Conservation (phyloP, 169 alveolate species). For the Toxoplasma gondii region DNA sequence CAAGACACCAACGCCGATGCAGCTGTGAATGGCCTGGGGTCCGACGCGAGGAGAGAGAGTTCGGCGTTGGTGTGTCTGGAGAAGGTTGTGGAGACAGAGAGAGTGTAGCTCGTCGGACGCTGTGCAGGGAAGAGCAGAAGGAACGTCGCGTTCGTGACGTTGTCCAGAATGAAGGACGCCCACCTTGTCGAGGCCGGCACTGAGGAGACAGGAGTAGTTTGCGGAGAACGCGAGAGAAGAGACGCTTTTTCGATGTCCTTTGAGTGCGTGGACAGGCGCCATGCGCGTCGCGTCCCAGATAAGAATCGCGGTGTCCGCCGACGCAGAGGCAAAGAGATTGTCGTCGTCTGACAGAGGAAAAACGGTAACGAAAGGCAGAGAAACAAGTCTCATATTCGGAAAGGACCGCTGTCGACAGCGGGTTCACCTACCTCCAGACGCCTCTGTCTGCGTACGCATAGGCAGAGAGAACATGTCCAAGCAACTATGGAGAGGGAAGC, state of each 20-base stretch:
- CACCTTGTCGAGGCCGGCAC: slow-evolving; percentile 68
- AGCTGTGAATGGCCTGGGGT: too few relatives aligned
- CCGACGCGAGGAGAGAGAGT: too few relatives aligned
- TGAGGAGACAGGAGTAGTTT: slow-evolving; percentile 47
- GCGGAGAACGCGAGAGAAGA: slow-evolving; percentile 51
- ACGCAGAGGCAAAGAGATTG: slow-evolving; percentile 47
- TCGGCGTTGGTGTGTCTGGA: too few relatives aligned
- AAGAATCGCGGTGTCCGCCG: slow-evolving; percentile 49
- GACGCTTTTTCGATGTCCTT: slow-evolving; percentile 51
- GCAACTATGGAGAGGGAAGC: not conserved
- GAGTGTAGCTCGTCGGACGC: too few relatives aligned
- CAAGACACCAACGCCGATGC: too few relatives aligned
- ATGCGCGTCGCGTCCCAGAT: slow-evolving; percentile 46
- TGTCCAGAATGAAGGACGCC: not conserved
- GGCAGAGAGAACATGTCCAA: not conserved
- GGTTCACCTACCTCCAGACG: not conserved
- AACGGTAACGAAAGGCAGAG: not conserved
- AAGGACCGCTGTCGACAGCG: not conserved
- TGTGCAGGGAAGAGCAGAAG: too few relatives aligned
- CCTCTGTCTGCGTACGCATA: not conserved
- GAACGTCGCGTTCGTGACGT: too few relatives aligned
- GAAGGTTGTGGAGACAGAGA: too few relatives aligned
- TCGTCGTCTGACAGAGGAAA: slow-evolving; percentile 26
- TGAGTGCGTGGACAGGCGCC: slow-evolving; percentile 33
- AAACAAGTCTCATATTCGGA: not conserved